Base-by-base conservation (phyloP, 176 grass and related monocot genomes). In the Coix lacrymajobi region DNA sequence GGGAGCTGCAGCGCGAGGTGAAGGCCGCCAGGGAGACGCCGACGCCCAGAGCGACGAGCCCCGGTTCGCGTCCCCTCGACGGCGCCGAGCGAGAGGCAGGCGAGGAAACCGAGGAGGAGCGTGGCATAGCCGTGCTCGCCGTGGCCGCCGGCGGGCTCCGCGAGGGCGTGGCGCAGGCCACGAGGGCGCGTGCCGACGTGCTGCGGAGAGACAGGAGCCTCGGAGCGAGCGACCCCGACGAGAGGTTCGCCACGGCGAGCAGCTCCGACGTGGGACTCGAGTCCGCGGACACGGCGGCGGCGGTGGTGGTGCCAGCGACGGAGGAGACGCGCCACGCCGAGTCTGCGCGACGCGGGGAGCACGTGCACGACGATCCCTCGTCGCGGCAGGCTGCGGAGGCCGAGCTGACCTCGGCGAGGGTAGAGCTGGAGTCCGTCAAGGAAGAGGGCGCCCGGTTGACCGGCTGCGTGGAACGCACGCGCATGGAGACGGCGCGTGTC, bases 1-100 rank as follows among this genome's bases (percentile, higher is more conserved):
- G 87, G 28, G 83, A 88, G 32, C 76, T 98, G 61, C 91, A 93
- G 77, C 85, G 75, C 8, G 89, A 96, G 74, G 81, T 90, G 45
- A 82, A 56, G 66, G 69, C 85, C 29, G 72, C 84, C 2, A 80
- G 68, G 33, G 86, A 70, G 76, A 60, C 63, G 20, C 31, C 78
- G 2, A 80, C 72, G 33, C 75, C 85, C 6, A 49, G 66, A 62
- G 28, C 17, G 81, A 24, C 16, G 13, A 70, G 52, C 56, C 64
- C 73, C 1, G 74, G 30, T 29, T 71, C 81, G 13, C 61, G 33
- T 15, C 43, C 38, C n/a, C 60, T 62, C 7, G 74, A 66, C 32
- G 71, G 71, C 52, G 29, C 37, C 4, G 71, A 62, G 30, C 81
- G 57, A n/a, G 80, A 76, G 34, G 85, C 83, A 70, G 41, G 62